Percentiles rank a stretch among this genome's conserved stretches.
phyloP scores from a whole-genome alignment of 202 grass and related monocot species.

The Carex arenaria region DNA sequence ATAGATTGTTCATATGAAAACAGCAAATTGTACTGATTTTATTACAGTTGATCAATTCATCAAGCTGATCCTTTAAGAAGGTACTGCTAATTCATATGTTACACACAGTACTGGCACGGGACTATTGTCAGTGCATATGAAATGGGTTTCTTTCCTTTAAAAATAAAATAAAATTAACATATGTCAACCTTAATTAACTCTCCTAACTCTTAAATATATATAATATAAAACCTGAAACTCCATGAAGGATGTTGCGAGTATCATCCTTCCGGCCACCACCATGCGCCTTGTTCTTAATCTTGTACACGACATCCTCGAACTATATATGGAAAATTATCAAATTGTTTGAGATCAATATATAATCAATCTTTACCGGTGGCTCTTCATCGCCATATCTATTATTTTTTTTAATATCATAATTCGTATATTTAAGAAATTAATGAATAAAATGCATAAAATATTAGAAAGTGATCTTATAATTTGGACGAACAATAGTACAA shows the following conservation, averaged over 20 bases:
- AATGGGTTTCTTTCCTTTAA: too few species aligned
- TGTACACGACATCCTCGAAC: slow-evolving; percentile 31
- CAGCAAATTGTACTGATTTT: not conserved
- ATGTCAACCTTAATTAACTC: too few species aligned
- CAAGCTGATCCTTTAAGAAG: not conserved
- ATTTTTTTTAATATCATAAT: not conserved
- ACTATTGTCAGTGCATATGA: not conserved
- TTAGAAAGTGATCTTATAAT: too few species aligned
- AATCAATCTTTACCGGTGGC: not conserved
- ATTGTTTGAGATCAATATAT: not conserved
- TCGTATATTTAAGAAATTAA: too few species aligned
- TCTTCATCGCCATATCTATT: not conserved
- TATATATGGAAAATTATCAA: not conserved
- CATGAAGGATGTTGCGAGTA: slow-evolving; percentile 22
- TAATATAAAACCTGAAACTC: slow-evolving; percentile 18
- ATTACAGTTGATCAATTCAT: not conserved
- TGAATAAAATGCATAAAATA: too few species aligned
- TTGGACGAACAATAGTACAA: too few species aligned
- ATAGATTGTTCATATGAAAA: not conserved
- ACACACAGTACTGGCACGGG: too few species aligned
- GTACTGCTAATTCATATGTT: not conserved
- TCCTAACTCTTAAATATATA: too few species aligned
- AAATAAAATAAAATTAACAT: too few species aligned
- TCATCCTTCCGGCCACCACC: not conserved
- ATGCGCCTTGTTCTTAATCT: slow-evolving; percentile 8